Evolutionary conservation across 2,329 filamentous ascomycete species (phyloP).

Genomic region (Biscogniauxia mediterranea): DNA sequence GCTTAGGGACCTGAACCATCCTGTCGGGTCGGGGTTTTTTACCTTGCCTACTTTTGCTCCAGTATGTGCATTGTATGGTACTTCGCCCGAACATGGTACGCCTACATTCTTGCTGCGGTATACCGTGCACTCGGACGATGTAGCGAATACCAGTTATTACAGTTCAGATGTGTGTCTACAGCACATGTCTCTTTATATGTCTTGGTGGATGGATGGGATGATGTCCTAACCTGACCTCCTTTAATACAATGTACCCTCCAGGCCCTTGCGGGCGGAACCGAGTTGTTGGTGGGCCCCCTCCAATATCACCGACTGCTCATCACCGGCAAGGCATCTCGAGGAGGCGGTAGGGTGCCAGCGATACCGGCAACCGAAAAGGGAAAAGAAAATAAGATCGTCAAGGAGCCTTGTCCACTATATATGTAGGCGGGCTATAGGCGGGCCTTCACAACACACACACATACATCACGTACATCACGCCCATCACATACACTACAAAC

Average conservation of each 20-base stretch:
- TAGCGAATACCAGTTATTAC: not conserved
- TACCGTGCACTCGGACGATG: not conserved
- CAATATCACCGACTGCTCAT: not conserved
- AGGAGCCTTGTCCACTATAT: not conserved
- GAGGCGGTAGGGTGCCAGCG: not conserved
- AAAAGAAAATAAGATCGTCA: not conserved
- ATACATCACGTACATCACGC: not conserved
- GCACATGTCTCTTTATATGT: not conserved
- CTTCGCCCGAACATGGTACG: not conserved
- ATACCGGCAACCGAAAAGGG: not conserved
- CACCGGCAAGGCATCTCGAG: not conserved
- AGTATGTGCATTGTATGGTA: not conserved
- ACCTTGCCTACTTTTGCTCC: not conserved
- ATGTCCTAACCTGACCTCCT: not conserved
- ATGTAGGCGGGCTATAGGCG: not conserved
- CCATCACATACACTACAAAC: not conserved
- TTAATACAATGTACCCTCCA: not conserved
- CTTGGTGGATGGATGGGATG: not conserved
- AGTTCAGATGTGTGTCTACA: not conserved
- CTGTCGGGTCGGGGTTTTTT: not conserved
- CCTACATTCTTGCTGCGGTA: not conserved
- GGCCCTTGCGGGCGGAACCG: not conserved
- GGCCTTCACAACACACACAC: not conserved
- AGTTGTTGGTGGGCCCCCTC: not conserved
- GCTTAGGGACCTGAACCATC: slow-evolving; percentile 10